A percentile compares a stretch with the other conserved stretches of the same genome.
phyloP scores from a whole-genome alignment of 2,329 filamentous ascomycete genomes.

The Cyphellophora europaea region DNA sequence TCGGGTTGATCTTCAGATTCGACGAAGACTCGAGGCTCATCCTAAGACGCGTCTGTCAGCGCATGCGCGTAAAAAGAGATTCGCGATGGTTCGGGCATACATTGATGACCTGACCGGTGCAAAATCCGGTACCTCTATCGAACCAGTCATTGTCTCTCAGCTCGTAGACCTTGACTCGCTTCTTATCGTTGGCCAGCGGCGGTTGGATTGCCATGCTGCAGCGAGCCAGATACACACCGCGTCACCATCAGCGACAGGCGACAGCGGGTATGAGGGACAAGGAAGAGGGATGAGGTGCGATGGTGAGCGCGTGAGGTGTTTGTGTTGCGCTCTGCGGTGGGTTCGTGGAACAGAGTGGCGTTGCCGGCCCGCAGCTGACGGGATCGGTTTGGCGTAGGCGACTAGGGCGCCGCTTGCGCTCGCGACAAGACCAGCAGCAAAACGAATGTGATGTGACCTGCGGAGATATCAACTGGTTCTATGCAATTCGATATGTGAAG shows the following conservation, averaged over 20 bases:
- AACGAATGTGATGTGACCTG: no score
- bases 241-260: constrained; percentile 9
- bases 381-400: no score
- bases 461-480: no score
- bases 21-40: constrained; percentile 81
- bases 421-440: no score
- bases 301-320: background rate
- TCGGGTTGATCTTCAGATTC: constrained; percentile 87
- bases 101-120: constrained; percentile 64
- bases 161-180: constrained; percentile 95
- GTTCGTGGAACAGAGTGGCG: no score
- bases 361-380: no score
- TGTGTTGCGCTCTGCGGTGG: background rate
- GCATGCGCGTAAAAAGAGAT: background rate
- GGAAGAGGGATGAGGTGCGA: background rate
- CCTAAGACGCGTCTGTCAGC: constrained; percentile 36
- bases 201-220: constrained; percentile 35
- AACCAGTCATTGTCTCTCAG: constrained; percentile 99
- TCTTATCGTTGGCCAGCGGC: constrained; percentile 40
- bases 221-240: constrained; percentile 3
- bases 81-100: constrained; percentile 43
- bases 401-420: no score
- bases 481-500: no score
- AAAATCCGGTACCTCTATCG: constrained; percentile 93
- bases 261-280: background rate